Conservation (phyloP, 345 rosid species). For the Citrus reticulata region DNA sequence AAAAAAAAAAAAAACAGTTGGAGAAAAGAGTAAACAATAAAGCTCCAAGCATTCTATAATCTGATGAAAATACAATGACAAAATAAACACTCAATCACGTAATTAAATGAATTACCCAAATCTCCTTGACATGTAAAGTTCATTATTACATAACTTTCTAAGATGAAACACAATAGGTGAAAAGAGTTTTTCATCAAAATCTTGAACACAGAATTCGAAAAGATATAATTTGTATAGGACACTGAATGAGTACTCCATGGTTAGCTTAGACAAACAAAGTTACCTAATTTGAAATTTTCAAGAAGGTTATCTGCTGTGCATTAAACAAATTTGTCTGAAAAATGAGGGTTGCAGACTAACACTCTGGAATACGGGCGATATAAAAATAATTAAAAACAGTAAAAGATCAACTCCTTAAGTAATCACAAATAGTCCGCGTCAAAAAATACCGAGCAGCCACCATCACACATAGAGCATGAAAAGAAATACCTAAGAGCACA, state of each 20-base stretch:
- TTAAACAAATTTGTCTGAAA: background rate
- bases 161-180: background rate
- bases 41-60: background rate
- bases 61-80: background rate
- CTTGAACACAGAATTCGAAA: background rate
- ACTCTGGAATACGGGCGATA: background rate
- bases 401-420: background rate
- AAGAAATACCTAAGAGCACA: background rate
- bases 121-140: background rate
- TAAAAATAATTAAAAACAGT: background rate
- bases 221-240: background rate
- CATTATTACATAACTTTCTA: background rate
- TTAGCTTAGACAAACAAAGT: background rate
- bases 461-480: background rate
- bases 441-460: background rate
- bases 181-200: background rate
- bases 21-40: background rate
- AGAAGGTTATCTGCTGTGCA: background rate
- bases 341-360: background rate
- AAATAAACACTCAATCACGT: background rate
- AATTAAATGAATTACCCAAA: background rate
- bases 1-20: background rate
- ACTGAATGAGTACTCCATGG: background rate
- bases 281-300: background rate
- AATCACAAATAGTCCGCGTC: background rate